Conservation (phyloP, 2,329 filamentous ascomycete genomes). For the Penicillium sp. region DNA sequence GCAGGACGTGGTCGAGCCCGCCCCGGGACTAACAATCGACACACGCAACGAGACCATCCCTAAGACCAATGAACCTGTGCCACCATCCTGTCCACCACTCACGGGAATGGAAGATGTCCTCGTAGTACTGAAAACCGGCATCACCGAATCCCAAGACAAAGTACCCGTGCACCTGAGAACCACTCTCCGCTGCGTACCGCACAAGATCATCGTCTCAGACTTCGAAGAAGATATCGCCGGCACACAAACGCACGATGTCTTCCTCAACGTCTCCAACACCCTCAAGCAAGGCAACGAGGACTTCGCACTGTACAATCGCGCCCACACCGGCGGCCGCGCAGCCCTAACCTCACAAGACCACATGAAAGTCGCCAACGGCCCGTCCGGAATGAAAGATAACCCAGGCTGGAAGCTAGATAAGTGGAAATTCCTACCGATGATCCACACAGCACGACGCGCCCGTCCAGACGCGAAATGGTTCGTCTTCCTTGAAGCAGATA, state of each 20-base stretch:
- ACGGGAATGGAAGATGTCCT: conserved; percentile 53
- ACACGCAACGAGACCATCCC: conserved; percentile 1
- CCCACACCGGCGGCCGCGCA: conserved; percentile 40
- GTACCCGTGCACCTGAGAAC: conserved; percentile 56
- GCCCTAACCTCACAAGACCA: conserved; percentile 31
- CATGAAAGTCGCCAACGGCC: conserved; percentile 32
- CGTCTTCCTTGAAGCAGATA: conserved; percentile 57
- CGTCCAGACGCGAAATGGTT: conserved; percentile 54
- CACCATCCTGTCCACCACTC: conserved; percentile 31
- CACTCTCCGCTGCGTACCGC: conserved; percentile 55
- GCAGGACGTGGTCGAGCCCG: conserved; percentile 9
- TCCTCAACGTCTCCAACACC: conserved; percentile 41
- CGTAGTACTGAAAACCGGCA: conserved; percentile 58
- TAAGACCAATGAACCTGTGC: conserved; percentile 1
- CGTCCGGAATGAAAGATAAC: conserved; percentile 38
- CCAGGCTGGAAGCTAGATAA: conserved; percentile 52
- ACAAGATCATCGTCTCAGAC: conserved; percentile 60
- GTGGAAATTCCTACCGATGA: conserved; percentile 56
- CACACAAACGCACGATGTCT: conserved; percentile 50
- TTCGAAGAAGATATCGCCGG: conserved; percentile 54
- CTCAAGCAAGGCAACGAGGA: conserved; percentile 16
- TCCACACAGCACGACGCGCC: conserved; percentile 47
- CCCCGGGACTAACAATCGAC: not conserved
- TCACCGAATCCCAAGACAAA: conserved; percentile 56
- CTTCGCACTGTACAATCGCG: conserved; percentile 40